Evolutionary conservation across 2,329 filamentous ascomycete species (phyloP).

Genomic region (Colletotrichum truncatum): DNA sequence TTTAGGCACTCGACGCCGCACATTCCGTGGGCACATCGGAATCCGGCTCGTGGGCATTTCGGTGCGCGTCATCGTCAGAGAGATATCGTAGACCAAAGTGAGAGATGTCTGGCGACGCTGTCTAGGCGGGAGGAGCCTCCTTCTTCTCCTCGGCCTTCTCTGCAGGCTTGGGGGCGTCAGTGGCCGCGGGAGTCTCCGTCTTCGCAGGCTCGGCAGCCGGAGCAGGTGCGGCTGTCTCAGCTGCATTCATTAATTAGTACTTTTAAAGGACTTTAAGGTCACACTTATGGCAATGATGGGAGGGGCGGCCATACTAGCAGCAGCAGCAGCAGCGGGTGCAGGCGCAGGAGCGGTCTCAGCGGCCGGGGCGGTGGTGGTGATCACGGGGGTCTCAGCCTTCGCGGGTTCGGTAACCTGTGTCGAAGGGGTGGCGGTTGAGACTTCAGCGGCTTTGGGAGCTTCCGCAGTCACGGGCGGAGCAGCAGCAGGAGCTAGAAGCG

Average conservation of each 20-base stretch:
- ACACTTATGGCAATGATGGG: too few species aligned
- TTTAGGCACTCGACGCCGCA: too few species aligned
- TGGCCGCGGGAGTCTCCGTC: conserved; percentile 37
- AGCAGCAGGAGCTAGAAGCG: conserved; percentile 36
- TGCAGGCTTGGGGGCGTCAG: conserved; percentile 34
- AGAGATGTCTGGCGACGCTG: not conserved
- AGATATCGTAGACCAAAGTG: not conserved
- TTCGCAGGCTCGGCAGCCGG: conserved; percentile 29
- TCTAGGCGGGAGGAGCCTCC: conserved; percentile 32
- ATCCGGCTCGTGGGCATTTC: not conserved
- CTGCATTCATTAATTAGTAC: not conserved
- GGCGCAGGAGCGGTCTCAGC: conserved; percentile 32
- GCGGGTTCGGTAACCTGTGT: conserved; percentile 31
- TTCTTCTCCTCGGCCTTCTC: conserved; percentile 37
- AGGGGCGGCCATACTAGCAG: not conserved
- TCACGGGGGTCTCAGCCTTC: conserved; percentile 35
- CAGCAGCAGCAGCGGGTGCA: conserved; percentile 32
- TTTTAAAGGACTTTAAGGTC: not conserved
- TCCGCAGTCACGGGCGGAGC: conserved; percentile 36
- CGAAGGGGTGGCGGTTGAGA: conserved; percentile 36
- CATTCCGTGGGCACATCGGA: not conserved
- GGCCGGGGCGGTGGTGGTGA: conserved; percentile 37
- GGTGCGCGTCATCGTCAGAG: too few species aligned
- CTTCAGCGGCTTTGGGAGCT: conserved; percentile 9
- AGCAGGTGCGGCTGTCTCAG: conserved; percentile 34